These are phyloP conservation scores for Penicillium daleae DNA, from an alignment of 495 filamentous ascomycete species.

Conservation along the genomic window DNA sequence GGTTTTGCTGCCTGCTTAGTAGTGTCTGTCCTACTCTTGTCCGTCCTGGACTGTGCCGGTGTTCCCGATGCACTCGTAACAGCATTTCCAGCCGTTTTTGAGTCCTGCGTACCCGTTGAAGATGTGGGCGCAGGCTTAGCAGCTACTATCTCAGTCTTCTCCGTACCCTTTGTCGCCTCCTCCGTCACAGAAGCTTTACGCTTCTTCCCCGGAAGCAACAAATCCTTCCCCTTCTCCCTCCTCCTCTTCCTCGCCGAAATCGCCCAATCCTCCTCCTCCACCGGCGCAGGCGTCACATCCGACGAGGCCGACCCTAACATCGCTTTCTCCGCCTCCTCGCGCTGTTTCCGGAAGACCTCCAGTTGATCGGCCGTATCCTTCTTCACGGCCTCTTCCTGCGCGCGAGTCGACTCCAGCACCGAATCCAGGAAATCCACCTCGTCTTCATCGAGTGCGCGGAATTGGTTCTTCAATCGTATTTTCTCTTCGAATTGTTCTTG, in stretches of 20 bases:
- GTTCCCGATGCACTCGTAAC: not conserved
- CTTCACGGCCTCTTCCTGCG: constrained; percentile 73
- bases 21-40: not conserved
- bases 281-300: constrained; percentile 38
- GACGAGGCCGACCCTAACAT: constrained; percentile 42
- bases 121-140: not conserved
- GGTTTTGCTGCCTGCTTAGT: constrained; percentile 18
- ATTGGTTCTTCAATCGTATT: constrained; percentile 86
- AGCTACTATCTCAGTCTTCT: not conserved
- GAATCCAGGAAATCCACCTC: constrained; percentile 91
- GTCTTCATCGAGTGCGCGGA: constrained; percentile 89
- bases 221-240: constrained; percentile 57
- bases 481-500: constrained; percentile 96
- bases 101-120: too few relatives aligned
- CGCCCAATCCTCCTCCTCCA: constrained; percentile 58
- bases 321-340: constrained; percentile 65
- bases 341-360: constrained; percentile 67
- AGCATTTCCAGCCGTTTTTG: constrained; percentile 7
- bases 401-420: constrained; percentile 67
- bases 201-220: constrained; percentile 61
- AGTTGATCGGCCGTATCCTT: constrained; percentile 77
- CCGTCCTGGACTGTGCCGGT: not conserved
- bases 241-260: constrained; percentile 62
- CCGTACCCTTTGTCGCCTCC: constrained; percentile 14
- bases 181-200: constrained; percentile 47